Conservation (phyloP, 345 rosid species). For the Aethionema arabicum region DNA sequence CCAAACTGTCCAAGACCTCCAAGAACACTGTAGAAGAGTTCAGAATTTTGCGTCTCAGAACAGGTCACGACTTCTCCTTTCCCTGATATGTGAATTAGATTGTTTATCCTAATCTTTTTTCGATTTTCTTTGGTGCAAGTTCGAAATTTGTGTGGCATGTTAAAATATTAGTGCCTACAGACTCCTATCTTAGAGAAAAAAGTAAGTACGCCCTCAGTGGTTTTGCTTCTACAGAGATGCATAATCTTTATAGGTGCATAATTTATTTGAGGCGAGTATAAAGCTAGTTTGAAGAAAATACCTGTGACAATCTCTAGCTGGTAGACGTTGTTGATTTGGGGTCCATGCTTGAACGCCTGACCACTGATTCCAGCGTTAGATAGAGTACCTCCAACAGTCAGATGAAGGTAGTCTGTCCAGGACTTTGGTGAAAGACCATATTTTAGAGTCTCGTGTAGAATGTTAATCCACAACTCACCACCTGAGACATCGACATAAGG, state of each 20-base stretch:
- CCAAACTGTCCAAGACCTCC: conserved; percentile 99
- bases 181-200: conserved; percentile 16
- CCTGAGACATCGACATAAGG: conserved; percentile 90
- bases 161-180: conserved; percentile 2
- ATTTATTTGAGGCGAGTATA: not conserved
- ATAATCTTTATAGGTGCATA: conserved; percentile 14
- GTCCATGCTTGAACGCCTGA: conserved; percentile 87
- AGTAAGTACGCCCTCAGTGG: not conserved
- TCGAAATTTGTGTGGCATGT: conserved; percentile 26
- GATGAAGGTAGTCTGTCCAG: conserved; percentile 97
- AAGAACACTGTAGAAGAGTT: conserved; percentile 81
- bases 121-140: conserved; percentile 9
- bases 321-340: conserved; percentile 80
- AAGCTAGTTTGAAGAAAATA: conserved; percentile 34
- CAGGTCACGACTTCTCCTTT: conserved; percentile 81
- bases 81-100: conserved; percentile 48
- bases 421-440: conserved; percentile 83
- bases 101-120: conserved; percentile 6
- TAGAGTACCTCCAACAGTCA: conserved; percentile 87
- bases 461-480: conserved; percentile 84
- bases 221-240: conserved; percentile 2
- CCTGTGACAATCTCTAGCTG: conserved; percentile 94
- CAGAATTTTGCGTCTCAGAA: conserved; percentile 69
- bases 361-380: conserved; percentile 96
- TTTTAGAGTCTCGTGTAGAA: conserved; percentile 77